These are phyloP conservation scores for Dothistroma pini DNA, from an alignment of 2,329 filamentous ascomycete genomes.

Conservation along the genomic window DNA sequence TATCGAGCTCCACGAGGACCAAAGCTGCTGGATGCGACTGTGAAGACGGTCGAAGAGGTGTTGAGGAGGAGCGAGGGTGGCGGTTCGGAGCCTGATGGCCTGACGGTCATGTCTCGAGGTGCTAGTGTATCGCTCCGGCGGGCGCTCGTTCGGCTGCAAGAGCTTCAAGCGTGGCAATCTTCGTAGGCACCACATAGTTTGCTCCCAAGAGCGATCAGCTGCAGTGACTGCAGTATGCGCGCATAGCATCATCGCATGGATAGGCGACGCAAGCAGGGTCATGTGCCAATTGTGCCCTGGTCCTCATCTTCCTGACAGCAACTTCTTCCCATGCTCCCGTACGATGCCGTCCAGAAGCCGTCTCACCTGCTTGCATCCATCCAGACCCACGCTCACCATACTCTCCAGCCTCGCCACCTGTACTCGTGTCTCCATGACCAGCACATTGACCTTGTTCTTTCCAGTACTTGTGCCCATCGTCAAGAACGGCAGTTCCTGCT, in stretches of 20 bases:
- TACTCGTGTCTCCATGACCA: conserved; percentile 86
- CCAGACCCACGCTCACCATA: conserved; percentile 88
- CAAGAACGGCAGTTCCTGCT: conserved; percentile 82
- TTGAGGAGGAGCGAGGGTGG: conserved; percentile 38
- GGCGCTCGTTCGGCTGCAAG: conserved; percentile 39
- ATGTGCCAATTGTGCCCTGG: neutral
- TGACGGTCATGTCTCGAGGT: conserved; percentile 47
- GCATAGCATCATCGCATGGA: neutral
- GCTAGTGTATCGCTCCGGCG: conserved; percentile 37
- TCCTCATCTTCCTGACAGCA: conserved; percentile 47
- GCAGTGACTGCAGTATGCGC: neutral
- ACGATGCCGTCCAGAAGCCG: conserved; percentile 78
- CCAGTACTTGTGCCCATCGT: conserved; percentile 67
- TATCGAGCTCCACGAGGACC: conserved; percentile 42
- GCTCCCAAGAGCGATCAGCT: neutral
- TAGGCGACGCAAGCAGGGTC: neutral
- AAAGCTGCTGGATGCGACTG: conserved; percentile 43
- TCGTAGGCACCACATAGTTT: neutral
- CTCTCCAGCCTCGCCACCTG: conserved; percentile 77
- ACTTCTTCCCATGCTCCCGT: conserved; percentile 62
- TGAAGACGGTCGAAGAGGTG: conserved; percentile 42
- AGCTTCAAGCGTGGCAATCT: conserved; percentile 14
- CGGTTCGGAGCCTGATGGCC: conserved; percentile 39
- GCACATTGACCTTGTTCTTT: conserved; percentile 67
- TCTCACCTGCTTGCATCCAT: conserved; percentile 84